Percentiles rank a stretch among this genome's conserved stretches.
phyloP scores from a whole-genome alignment of 2,329 filamentous ascomycete genomes.

The Leptosphaerulina australis region DNA sequence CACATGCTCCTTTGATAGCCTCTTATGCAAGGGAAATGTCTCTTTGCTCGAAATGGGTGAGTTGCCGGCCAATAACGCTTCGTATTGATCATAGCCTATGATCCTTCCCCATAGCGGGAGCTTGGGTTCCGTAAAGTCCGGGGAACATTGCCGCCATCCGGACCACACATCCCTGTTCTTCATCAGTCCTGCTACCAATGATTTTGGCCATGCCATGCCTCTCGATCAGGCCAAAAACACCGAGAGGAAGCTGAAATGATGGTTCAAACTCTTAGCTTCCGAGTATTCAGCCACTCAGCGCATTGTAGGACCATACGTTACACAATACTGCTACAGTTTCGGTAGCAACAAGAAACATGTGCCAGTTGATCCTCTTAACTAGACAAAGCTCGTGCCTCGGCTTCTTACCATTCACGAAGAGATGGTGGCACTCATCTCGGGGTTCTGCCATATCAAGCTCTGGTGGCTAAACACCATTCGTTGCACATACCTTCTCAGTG shows the following conservation, averaged over 20 bases:
- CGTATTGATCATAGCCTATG: conserved; percentile 24
- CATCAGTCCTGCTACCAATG: conserved; percentile 21
- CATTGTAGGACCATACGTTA: conserved; percentile 15
- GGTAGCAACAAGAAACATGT: conserved; percentile 24
- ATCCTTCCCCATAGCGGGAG: conserved; percentile 17
- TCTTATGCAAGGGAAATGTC: conserved; percentile 23
- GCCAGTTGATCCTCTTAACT: conserved; percentile 21
- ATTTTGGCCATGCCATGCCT: conserved; percentile 9
- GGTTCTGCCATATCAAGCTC: conserved; percentile 35
- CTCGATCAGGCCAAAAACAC: conserved; percentile 8
- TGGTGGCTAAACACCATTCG: conserved; percentile 26
- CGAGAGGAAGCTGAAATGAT: conserved; percentile 16
- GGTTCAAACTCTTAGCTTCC: conserved; percentile 13
- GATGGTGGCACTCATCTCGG: conserved; percentile 42
- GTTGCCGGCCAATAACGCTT: conserved; percentile 19
- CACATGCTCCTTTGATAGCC: conserved; percentile 23
- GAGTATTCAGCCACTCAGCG: conserved; percentile 21
- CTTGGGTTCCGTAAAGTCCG: conserved; percentile 9
- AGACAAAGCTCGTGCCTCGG: conserved; percentile 28
- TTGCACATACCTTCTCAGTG: conserved; percentile 31
- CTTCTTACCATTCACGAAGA: conserved; percentile 18
- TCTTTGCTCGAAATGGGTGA: conserved; percentile 21
- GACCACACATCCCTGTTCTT: conserved; percentile 11
- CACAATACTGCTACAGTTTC: conserved; percentile 4
- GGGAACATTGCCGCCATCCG: conserved; percentile 14